Evolutionary conservation across 371 early-diverging fungal species (phyloP), one percentile per base, ranked within the genome.

Genomic region (Mortierella sp.): DNA sequence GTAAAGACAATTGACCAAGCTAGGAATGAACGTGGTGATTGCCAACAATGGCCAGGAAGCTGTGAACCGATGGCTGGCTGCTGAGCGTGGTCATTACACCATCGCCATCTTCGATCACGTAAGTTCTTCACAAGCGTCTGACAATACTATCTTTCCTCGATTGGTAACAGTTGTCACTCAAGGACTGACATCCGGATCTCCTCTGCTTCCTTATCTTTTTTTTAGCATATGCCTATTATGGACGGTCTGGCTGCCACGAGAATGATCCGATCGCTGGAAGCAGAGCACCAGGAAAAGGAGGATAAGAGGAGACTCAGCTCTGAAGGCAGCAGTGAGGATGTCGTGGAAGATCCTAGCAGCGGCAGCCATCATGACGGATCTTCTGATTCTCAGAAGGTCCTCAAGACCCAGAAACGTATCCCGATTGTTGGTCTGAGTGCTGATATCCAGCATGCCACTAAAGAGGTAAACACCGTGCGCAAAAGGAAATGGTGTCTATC

Each of bases 341-440:
- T n/a, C n/a, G n/a, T n/a, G n/a, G 31, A n/a, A 26, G 11, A 26
- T 13, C 22, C 6, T 40, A 41, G 50, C 8, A 47, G 40, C 7
- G 29, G 44, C 1, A 26, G 24, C 7, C 1, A 39, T 34, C 0
- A 13, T 6, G 22, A 6, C 9, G 41, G 14, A 1, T 24, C 24
- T 4, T 8, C 40, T 39, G 24, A 0, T 14, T 1, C 40, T 22
- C 40, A 13, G 9, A 22, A 0, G 16, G 19, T 19, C 58, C 1
- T 22, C 31, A 48, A 44, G n/a, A 58, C 4, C 26, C 47, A 11
- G 1, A 19, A 22, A 13, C 66, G 89, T 52, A 74, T 91, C n/a
- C 90, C 91, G 0, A 91, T 91, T 75, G 85, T 91, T 48, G 91
- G 90, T 13, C 65, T 91, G 58, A 90, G 90, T 29, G 91, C 91